Base-by-base conservation (phyloP, 2,329 filamentous ascomycete species). In the Cordyceps tenuipes region DNA sequence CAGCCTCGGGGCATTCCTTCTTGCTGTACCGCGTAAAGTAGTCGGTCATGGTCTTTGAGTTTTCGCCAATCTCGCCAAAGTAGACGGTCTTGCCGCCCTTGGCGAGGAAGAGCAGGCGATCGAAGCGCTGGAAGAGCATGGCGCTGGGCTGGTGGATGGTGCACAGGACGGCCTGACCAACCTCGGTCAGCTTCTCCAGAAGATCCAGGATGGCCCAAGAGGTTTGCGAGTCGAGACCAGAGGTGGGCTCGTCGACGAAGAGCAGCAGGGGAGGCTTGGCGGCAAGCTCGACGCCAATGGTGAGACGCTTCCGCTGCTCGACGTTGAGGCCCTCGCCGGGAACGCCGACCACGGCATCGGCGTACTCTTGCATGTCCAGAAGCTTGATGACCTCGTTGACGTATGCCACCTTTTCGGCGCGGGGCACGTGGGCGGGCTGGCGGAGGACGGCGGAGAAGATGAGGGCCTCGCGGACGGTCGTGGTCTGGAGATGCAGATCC, bases 191-290 rank as follows among this genome's bases (percentile, higher is more conserved):
- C 74, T 95, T 96, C 73, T 95, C 88, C 46, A 97, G 82, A 12
- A 97, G 82, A 71, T 91, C 87, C 50, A 91, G 81, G 70, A 97
- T 96, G 64, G 90, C 89, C 90, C 91, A 97, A 0, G 91, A 93
- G 1, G 92, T 96, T 73, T 96, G 91, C 69, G 86, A 90, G 73
- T 97, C 93, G 21, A 97, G 84, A 78, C 93, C 93, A 31, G 91
- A 96, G 3, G 92, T 97, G 15, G 93, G 93, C 73, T 97, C 93
- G 68, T 97, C 93, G 44, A 97, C 84, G 77, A 97, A 97, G 51
- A 97, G 84, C 63, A 97, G 81, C 57, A 97, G 80, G 46, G 90
- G 86, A 6, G 93, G 93, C 76, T 94, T 96, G 7, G 93, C 93
- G 47, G 91, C 92, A 26, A 97, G 82, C 71, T 97, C 93, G n/a